Percentiles rank a stretch among this genome's conserved stretches.
These are phyloP conservation scores for Protea cynaroides DNA, from an alignment of 164 flowering plant species.

Conservation along the genomic window DNA sequence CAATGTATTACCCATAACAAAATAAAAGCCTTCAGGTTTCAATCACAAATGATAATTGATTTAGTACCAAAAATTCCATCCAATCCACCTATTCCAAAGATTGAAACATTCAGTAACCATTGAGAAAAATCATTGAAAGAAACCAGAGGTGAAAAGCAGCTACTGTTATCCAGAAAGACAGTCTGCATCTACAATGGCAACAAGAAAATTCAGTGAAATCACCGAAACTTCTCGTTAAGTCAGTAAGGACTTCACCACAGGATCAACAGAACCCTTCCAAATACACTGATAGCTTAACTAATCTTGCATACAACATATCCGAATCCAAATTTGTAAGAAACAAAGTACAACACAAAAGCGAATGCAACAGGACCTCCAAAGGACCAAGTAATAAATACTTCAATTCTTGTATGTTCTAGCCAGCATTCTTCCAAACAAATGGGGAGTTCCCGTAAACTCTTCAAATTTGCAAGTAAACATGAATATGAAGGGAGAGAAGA, in stretches of 20 bases:
- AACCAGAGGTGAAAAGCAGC: not conserved
- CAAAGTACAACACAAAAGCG: not conserved
- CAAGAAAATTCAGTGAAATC: not conserved
- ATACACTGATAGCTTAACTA: not conserved
- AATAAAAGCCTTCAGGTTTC: not conserved
- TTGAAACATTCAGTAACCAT: not conserved
- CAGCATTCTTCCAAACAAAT: no score
- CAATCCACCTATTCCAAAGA: not conserved
- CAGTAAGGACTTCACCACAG: not conserved
- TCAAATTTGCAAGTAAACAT: not conserved
- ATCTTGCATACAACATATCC: not conserved
- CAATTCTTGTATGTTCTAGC: no score
- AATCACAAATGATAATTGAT: not conserved
- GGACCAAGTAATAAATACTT: no score
- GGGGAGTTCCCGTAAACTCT: no score
- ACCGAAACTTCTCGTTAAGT: not conserved
- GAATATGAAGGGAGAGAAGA: no score
- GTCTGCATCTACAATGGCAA: not conserved
- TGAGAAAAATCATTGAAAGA: not conserved
- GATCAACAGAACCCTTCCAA: not conserved
- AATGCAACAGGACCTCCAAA: no score
- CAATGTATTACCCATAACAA: not conserved
- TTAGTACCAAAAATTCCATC: no score
- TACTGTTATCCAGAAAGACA: no score
- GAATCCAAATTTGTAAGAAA: not conserved